Evolutionary conservation across 2,329 filamentous ascomycete species (phyloP), one percentile per base, ranked within the genome.

Genomic region (Apiospora sp.): DNA sequence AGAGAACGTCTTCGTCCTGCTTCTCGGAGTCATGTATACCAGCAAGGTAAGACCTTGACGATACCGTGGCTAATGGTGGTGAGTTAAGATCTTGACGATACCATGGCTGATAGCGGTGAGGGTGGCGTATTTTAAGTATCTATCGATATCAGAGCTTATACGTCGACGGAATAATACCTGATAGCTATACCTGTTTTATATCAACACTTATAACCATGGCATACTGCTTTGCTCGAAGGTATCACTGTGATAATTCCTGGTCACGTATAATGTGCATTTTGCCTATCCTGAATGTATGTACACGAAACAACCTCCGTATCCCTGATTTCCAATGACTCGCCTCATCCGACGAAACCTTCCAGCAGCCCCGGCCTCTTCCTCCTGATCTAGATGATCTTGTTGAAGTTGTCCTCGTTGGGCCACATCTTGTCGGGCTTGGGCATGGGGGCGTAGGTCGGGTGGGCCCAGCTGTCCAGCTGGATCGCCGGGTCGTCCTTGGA

Each of bases 1-100:
- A 74, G 49, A 79, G 75, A 67, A 72, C 71, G 41, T 61, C 72
- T 67, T 70, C 54, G 43, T 41, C 72, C 72, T 70, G 70, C 72
- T 72, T 73, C 14, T 51, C 72, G 72, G 44, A 22, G 67, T 1
- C 49, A 30, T 30, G 27, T 30, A 30, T 30, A 30, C 27, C 27
- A 30, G 27, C 27, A 30, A 30, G 27, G 27, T 30, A 30, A 2
- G 27, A 30, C 27, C 27, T 30, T 30, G 2, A 30, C 27, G 27
- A 30, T 30, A 30, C 27, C 27, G 4, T 30, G 27, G 27, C 27
- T 4, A 4, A 30, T 30, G 27, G 27, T 30, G 27, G 27, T 4
- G 27, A 30, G 27, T 2, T 30, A 30, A 30, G 27, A 30, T 4
- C 27, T 30, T 30, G 27, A 30, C 27, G 27, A 30, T 30, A 30